These are phyloP conservation scores for Dactylis glomerata DNA, from an alignment of 176 grass and related monocot species.

Conservation along the genomic window DNA sequence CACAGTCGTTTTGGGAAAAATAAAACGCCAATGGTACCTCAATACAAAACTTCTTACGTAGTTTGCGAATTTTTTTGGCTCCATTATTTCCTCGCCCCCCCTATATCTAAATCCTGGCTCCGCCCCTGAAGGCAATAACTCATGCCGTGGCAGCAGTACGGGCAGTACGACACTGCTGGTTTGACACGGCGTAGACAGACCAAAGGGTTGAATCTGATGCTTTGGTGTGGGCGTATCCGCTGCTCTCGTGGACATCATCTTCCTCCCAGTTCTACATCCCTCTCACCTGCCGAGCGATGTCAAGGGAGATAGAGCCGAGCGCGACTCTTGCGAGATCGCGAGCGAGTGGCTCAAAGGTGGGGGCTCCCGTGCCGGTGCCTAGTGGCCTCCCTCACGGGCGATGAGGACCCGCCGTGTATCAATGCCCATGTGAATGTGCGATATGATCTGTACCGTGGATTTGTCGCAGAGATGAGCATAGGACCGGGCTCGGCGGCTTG, in stretches of 20 bases:
- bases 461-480: not conserved
- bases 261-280: not conserved
- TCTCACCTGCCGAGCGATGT: not conserved
- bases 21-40: too few relatives aligned
- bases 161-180: not conserved
- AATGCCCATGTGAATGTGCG: conserved; percentile 17
- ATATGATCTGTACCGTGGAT: not conserved
- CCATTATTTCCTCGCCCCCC: too few relatives aligned
- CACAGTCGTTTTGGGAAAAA: too few relatives aligned
- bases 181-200: not conserved
- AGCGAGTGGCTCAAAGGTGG: not conserved
- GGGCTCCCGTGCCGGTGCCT: not conserved
- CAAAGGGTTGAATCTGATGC: not conserved
- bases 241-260: not conserved
- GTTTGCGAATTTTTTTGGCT: too few relatives aligned
- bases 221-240: not conserved
- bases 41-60: too few relatives aligned
- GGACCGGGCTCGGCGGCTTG: not conserved
- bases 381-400: too few relatives aligned
- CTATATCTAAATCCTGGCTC: too few relatives aligned
- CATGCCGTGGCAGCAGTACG: not conserved
- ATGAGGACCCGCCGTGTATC: not conserved
- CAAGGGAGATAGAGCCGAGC: not conserved
- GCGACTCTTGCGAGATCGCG: not conserved
- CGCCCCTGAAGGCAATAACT: not conserved